These are phyloP conservation scores for Trapa bicornis DNA, from an alignment of 345 rosid genomes.

Conservation along the genomic window DNA sequence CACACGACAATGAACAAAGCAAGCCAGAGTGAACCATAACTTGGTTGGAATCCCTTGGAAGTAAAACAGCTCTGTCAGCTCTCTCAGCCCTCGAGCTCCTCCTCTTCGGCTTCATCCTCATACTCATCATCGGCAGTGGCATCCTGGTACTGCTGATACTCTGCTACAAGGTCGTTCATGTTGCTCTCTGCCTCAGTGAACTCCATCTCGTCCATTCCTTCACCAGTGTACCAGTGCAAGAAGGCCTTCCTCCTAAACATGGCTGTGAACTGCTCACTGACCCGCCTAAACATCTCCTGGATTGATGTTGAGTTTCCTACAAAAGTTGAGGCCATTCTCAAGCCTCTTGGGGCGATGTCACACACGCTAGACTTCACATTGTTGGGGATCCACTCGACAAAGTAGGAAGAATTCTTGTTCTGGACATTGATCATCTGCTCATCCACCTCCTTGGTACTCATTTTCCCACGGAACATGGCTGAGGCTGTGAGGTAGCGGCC, in stretches of 20 bases:
- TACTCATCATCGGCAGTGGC: constrained; percentile 90
- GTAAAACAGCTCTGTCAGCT: too few species aligned
- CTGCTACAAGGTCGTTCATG: constrained; percentile 93
- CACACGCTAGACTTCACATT: constrained; percentile 52
- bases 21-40: background rate
- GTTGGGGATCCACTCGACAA: constrained; percentile 92
- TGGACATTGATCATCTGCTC: constrained; percentile 92
- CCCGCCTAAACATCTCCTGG: constrained; percentile 98
- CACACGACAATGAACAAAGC: background rate
- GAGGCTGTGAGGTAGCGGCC: constrained; percentile 97
- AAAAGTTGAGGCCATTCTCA: constrained; percentile 48
- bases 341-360: constrained; percentile 43
- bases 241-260: constrained; percentile 97
- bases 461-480: constrained; percentile 93
- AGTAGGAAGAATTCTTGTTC: constrained; percentile 94
- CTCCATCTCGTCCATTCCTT: constrained; percentile 99
- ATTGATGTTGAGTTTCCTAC: constrained; percentile 82
- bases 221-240: constrained; percentile 95
- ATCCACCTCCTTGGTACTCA: constrained; percentile 98
- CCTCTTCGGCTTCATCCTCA: constrained; percentile 48
- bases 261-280: constrained; percentile 95
- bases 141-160: constrained; percentile 93
- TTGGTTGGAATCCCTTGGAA: background rate
- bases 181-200: constrained; percentile 97
- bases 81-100: constrained; percentile 23